A percentile compares a stretch with the other conserved stretches of the same genome.
Evolutionary conservation across 2,329 filamentous ascomycete species (phyloP).

Genomic region (Alternaria gaisen): DNA sequence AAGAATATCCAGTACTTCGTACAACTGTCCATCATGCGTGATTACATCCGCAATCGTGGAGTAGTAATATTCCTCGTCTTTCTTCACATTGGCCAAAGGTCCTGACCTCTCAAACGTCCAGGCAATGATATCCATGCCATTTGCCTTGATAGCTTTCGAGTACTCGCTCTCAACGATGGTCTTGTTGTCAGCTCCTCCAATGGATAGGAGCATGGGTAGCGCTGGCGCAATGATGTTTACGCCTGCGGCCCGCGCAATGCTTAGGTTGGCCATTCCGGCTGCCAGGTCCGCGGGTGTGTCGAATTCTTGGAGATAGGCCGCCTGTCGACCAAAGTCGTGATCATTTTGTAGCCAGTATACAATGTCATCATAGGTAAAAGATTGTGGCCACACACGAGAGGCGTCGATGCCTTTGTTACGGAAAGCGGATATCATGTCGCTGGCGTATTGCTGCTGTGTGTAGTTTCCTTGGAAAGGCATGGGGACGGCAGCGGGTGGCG

Average conservation of each 20-base stretch:
- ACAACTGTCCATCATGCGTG: conserved; percentile 70
- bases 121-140: conserved; percentile 69
- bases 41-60: conserved; percentile 61
- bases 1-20: conserved; percentile 68
- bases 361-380: conserved; percentile 68
- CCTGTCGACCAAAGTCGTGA: conserved; percentile 67
- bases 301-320: conserved; percentile 68
- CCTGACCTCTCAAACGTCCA: conserved; percentile 73
- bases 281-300: conserved; percentile 60
- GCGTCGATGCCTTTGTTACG: conserved; percentile 46
- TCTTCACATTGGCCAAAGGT: conserved; percentile 59
- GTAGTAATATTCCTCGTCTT: conserved; percentile 44
- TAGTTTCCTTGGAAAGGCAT: conserved; percentile 71
- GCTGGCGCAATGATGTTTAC: conserved; percentile 69
- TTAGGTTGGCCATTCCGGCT: conserved; percentile 63
- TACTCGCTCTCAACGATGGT: conserved; percentile 68
- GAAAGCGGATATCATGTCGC: conserved; percentile 63
- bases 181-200: conserved; percentile 56
- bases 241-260: conserved; percentile 62
- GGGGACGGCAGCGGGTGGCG: conserved; percentile 58
- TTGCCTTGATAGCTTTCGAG: conserved; percentile 65
- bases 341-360: conserved; percentile 71
- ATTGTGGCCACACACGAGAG: conserved; percentile 62
- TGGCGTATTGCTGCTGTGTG: conserved; percentile 69
- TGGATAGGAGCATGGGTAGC: conserved; percentile 65